Evolutionary conservation across 2,329 filamentous ascomycete genomes (phyloP).

Genomic region (Fusarium caatingaense): DNA sequence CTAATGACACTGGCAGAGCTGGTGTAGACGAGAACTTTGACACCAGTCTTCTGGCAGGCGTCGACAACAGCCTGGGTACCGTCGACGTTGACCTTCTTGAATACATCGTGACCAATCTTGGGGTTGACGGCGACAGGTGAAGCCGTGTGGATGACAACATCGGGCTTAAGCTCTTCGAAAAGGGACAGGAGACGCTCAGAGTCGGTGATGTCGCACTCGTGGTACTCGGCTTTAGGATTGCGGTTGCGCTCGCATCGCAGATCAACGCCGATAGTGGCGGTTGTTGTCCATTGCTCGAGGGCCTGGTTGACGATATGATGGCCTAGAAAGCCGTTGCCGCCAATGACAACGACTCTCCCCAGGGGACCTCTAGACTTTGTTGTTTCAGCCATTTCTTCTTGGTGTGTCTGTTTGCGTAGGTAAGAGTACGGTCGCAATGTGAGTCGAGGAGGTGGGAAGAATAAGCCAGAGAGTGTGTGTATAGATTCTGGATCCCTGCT

Average conservation of each 20-base stretch:
- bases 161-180: conserved; percentile 75
- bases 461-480: conserved; percentile 6
- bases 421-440: conserved; percentile 10
- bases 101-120: conserved; percentile 68
- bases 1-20: conserved; percentile 88
- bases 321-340: conserved; percentile 86
- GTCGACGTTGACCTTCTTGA: conserved; percentile 87
- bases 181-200: conserved; percentile 68
- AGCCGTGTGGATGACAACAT: conserved; percentile 92
- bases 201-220: conserved; percentile 83
- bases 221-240: conserved; percentile 69
- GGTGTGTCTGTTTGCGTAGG: background rate
- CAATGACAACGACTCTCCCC: conserved; percentile 80
- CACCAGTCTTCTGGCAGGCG: conserved; percentile 75
- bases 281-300: conserved; percentile 63
- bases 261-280: conserved; percentile 76
- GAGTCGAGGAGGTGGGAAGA: conserved; percentile 17
- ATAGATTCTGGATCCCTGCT: conserved; percentile 7
- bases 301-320: conserved; percentile 83
- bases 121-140: conserved; percentile 71
- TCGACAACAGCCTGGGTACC: conserved; percentile 84
- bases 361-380: conserved; percentile 57
- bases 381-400: conserved; percentile 15
- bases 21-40: conserved; percentile 89
- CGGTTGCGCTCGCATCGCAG: conserved; percentile 78